Evolutionary conservation across 257 asterid genomes (phyloP).

Genomic region (Solanum etuberosum): DNA sequence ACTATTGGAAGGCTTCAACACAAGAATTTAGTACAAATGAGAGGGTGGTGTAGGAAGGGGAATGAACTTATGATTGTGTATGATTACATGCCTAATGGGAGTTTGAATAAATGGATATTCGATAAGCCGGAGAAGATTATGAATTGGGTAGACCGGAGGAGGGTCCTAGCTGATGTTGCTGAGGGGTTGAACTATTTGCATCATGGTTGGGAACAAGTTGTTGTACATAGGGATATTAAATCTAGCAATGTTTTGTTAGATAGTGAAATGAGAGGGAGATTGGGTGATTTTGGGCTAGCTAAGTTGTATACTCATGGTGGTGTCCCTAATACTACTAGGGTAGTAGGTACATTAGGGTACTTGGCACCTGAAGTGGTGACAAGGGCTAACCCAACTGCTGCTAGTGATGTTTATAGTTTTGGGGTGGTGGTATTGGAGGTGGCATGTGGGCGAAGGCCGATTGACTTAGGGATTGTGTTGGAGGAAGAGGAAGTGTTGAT

Average conservation of each 20-base stretch:
- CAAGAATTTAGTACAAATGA: conserved; percentile 68
- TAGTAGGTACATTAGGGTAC: conserved; percentile 78
- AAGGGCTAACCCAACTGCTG: conserved; percentile 51
- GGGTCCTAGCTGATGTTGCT: conserved; percentile 57
- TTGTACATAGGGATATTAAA: conserved; percentile 77
- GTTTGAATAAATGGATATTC: conserved; percentile 72
- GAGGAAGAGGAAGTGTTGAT: conserved; percentile 72
- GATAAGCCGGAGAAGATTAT: conserved; percentile 38
- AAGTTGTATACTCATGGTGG: conserved; percentile 65
- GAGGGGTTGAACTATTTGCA: conserved; percentile 74
- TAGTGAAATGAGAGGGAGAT: conserved; percentile 58
- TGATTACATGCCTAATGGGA: conserved; percentile 77
- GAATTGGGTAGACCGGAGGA: conserved; percentile 54
- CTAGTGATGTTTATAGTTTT: conserved; percentile 73
- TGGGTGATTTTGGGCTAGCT: conserved; percentile 79
- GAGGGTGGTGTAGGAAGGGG: conserved; percentile 83
- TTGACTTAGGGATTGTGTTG: conserved; percentile 22
- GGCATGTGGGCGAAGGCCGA: conserved; percentile 66
- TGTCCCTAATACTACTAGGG: conserved; percentile 72
- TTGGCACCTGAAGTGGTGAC: conserved; percentile 82
- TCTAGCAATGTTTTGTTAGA: conserved; percentile 75
- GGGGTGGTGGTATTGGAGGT: conserved; percentile 77
- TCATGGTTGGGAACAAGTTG: conserved; percentile 78
- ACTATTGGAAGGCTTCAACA: conserved; percentile 79
- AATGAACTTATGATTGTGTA: conserved; percentile 54